A percentile compares a stretch with the other conserved stretches of the same genome.
Evolutionary conservation across 257 asterid species (phyloP).

Genomic region (Cruciata laevipes): DNA sequence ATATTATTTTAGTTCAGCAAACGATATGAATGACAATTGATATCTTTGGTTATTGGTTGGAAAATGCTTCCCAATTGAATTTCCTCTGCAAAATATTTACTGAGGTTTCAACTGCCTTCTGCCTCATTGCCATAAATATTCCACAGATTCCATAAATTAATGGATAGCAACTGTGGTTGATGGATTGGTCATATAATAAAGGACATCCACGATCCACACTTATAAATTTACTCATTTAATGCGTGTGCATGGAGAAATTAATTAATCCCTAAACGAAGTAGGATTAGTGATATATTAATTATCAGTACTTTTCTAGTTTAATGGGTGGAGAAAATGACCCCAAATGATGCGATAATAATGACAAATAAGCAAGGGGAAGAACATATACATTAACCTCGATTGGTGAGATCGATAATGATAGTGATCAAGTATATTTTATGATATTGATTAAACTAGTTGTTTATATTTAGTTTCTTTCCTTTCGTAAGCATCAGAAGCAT

Average conservation of each 20-base stretch:
- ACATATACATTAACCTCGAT: no score
- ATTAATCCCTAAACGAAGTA: not conserved
- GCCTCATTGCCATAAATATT: not conserved
- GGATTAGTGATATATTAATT: not conserved
- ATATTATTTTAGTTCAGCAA: no score
- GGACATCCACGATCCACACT: not conserved
- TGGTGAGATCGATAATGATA: no score
- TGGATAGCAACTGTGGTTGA: not conserved
- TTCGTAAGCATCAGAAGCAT: no score
- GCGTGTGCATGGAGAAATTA: not conserved
- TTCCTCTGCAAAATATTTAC: not conserved
- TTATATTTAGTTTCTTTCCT: no score
- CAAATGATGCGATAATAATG: no score
- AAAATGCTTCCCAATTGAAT: not conserved
- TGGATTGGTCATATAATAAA: no score
- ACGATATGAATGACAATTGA: not conserved
- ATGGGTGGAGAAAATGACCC: not conserved
- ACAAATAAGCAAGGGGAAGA: no score
- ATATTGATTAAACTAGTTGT: no score
- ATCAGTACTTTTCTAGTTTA: not conserved
- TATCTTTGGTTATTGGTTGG: not conserved
- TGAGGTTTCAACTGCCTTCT: slow-evolving; percentile 14
- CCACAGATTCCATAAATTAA: not conserved
- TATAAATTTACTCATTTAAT: not conserved
- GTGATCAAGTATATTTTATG: no score